Evolutionary conservation across 805 yeast species (phyloP).

Genomic region (Cyberlindnera veronae): DNA sequence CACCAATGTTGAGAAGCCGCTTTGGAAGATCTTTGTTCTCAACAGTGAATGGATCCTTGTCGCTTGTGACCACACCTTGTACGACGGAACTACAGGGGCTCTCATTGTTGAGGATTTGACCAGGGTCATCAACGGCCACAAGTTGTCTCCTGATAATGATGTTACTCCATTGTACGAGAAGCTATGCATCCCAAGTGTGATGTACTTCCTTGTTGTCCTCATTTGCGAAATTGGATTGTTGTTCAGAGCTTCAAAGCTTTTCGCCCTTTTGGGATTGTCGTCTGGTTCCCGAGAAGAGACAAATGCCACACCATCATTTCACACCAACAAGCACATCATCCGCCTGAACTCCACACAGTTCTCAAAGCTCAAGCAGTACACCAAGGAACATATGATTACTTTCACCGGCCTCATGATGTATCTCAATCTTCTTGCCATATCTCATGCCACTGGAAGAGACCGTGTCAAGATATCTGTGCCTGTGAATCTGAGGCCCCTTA

Average conservation of each 20-base stretch:
- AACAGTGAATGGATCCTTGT: slow-evolving; percentile 9
- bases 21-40: slow-evolving; percentile 8
- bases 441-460: neutral
- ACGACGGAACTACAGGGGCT: slow-evolving; percentile 11
- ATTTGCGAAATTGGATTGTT: too few species aligned
- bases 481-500: slow-evolving; percentile 7
- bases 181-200: slow-evolving; percentile 3
- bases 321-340: too few species aligned
- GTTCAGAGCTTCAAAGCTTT: neutral
- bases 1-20: slow-evolving; percentile 1
- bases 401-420: slow-evolving; percentile 7
- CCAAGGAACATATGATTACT: slow-evolving; percentile 6
- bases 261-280: neutral
- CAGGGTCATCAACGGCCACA: slow-evolving; percentile 1
- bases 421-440: slow-evolving; percentile 1
- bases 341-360: neutral
- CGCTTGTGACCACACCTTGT: slow-evolving; percentile 11
- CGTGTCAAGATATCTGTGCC: slow-evolving; percentile 4
- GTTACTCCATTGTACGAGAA: neutral
- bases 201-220: too few species aligned
- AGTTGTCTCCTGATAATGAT: slow-evolving; percentile 4
- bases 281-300: neutral
- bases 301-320: neutral
- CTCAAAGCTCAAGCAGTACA: slow-evolving; percentile 3
- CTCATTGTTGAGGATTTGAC: slow-evolving; percentile 13